phyloP scores from a whole-genome alignment of 352 stramenopile genomes.

The Globisporangium alternatum region DNA sequence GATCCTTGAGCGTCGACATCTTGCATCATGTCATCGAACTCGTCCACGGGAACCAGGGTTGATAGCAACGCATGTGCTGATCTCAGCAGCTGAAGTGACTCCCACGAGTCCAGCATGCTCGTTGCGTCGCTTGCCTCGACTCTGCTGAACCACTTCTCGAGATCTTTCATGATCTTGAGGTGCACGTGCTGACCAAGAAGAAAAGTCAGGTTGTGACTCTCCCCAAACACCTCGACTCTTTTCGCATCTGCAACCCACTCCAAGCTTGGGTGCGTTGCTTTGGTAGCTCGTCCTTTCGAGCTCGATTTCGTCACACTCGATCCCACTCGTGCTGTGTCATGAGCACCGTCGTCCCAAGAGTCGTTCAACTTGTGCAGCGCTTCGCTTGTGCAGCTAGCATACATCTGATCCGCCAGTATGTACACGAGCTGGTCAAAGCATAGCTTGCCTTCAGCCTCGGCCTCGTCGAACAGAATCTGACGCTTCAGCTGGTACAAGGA shows the following conservation, averaged over 20 bases:
- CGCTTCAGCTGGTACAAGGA: slow-evolving; percentile 54
- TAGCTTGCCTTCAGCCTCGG: slow-evolving; percentile 76
- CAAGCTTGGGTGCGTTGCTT: slow-evolving; percentile 19
- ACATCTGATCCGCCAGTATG: slow-evolving; percentile 58
- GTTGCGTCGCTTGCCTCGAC: slow-evolving; percentile 57
- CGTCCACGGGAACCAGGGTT: slow-evolving; percentile 19
- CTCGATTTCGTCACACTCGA: neutral
- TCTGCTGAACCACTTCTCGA: slow-evolving; percentile 43
- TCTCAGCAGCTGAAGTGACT: slow-evolving; percentile 33
- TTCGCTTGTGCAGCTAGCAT: slow-evolving; percentile 54
- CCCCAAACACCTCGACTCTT: slow-evolving; percentile 60
- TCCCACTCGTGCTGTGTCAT: neutral
- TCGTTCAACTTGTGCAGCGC: neutral
- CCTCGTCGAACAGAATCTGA: slow-evolving; percentile 79
- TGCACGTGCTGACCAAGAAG: slow-evolving; percentile 59
- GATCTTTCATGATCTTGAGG: slow-evolving; percentile 44
- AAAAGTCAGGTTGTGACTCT: slow-evolving; percentile 51
- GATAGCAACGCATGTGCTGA: slow-evolving; percentile 30
- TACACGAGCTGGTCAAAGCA: slow-evolving; percentile 81
- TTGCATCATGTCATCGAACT: slow-evolving; percentile 33
- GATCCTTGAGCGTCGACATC: slow-evolving; percentile 28
- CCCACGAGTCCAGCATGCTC: slow-evolving; percentile 47
- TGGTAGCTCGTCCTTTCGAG: neutral
- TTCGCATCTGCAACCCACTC: slow-evolving; percentile 26
- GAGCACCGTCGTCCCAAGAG: neutral